Evolutionary conservation across 495 filamentous ascomycete species (phyloP).

Genomic region (Hypoxylon perforatum): DNA sequence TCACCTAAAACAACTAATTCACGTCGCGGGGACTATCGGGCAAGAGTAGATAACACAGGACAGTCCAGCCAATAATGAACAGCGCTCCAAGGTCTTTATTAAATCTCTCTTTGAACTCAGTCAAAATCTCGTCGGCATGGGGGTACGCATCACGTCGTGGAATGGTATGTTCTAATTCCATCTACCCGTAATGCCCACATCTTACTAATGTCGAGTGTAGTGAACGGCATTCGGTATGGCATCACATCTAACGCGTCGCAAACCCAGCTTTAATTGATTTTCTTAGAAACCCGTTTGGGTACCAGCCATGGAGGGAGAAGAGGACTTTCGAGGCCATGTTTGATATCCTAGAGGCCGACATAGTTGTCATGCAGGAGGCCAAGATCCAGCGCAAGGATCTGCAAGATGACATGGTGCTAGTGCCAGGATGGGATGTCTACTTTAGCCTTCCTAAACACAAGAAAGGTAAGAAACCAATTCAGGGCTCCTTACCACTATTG

Average conservation of each 20-base stretch:
- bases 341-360: conserved; percentile 90
- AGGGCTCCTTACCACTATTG: background rate
- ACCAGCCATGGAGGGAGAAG: conserved; percentile 91
- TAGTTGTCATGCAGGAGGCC: conserved; percentile 93
- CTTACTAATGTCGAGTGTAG: conserved; percentile 57
- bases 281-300: conserved; percentile 87
- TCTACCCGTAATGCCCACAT: background rate
- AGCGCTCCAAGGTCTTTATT: background rate
- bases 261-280: conserved; percentile 21
- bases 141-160: conserved; percentile 49
- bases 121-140: conserved; percentile 34
- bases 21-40: conserved; percentile 1
- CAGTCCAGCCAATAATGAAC: conserved; percentile 15
- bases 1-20: no score
- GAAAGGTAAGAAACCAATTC: conserved; percentile 71
- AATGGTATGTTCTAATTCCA: conserved; percentile 39
- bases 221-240: conserved; percentile 89
- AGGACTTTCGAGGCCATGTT: conserved; percentile 97
- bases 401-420: conserved; percentile 93
- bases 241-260: background rate
- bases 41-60: background rate
- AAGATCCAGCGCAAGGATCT: conserved; percentile 97
- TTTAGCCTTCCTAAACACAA: conserved; percentile 93
- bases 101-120: background rate
- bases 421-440: conserved; percentile 96